Percentiles rank a stretch among this genome's conserved stretches.
These are phyloP conservation scores for Sporothrix humicola DNA, from an alignment of 2,329 filamentous ascomycete species.

Conservation along the genomic window DNA sequence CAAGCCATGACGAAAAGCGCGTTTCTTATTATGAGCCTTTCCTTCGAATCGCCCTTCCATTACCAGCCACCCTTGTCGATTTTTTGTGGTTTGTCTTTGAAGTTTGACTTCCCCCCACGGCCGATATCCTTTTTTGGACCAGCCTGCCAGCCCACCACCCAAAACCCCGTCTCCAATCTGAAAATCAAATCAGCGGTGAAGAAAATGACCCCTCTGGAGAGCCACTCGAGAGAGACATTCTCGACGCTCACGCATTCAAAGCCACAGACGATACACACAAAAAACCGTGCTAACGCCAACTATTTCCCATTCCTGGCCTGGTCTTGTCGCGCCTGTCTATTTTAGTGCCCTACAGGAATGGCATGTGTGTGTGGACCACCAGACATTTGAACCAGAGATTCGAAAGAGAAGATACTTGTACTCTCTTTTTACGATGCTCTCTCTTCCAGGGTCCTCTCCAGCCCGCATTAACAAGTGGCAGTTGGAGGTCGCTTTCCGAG, in stretches of 20 bases:
- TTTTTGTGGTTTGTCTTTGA: neutral
- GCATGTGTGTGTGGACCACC: constrained; percentile 23
- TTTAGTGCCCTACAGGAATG: constrained; percentile 24
- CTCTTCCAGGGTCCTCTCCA: constrained; percentile 1
- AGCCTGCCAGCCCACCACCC: neutral
- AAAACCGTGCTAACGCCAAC: constrained; percentile 20
- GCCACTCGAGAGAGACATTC: constrained; percentile 3
- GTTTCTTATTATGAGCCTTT: neutral
- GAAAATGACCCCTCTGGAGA: neutral
- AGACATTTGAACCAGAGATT: neutral
- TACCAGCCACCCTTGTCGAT: constrained; percentile 8
- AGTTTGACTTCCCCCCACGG: constrained; percentile 8
- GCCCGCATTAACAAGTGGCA: constrained; percentile 3
- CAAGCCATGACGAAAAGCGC: constrained; percentile 25
- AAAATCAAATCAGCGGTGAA: constrained; percentile 29
- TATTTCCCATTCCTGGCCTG: constrained; percentile 26
- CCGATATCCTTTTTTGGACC: constrained; percentile 25
- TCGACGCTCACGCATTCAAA: no score
- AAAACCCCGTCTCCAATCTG: neutral
- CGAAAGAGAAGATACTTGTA: neutral
- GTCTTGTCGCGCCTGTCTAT: neutral
- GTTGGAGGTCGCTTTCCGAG: neutral
- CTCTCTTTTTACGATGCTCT: neutral
- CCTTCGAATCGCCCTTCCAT: neutral
- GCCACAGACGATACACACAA: neutral